Conservation (phyloP, 2,329 filamentous ascomycete genomes). For the Clonostachys byssicola region DNA sequence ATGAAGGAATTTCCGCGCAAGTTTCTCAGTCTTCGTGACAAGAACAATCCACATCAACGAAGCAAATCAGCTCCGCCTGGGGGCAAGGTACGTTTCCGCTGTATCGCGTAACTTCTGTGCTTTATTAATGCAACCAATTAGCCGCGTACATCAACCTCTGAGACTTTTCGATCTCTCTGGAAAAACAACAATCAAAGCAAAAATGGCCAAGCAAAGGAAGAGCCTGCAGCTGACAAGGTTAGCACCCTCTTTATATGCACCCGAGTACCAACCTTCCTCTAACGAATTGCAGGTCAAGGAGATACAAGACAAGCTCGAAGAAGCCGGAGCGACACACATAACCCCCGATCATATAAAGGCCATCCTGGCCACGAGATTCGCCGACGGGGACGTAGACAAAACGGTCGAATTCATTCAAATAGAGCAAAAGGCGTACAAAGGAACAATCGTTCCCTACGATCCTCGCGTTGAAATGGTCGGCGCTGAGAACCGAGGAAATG, state of each 20-base stretch:
- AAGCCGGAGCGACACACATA: constrained; percentile 39
- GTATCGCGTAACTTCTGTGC: background rate
- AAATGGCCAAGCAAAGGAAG: constrained; percentile 51
- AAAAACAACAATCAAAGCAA: constrained; percentile 20
- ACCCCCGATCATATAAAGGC: constrained; percentile 53
- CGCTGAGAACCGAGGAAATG: constrained; percentile 77
- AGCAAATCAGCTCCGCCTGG: constrained; percentile 51
- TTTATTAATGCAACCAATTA: too few relatives aligned
- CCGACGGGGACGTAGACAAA: constrained; percentile 66
- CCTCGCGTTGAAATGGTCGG: constrained; percentile 71
- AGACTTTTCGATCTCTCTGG: background rate
- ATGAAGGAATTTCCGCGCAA: constrained; percentile 58
- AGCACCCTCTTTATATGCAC: too few relatives aligned
- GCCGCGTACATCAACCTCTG: constrained; percentile 1
- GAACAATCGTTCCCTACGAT: constrained; percentile 72
- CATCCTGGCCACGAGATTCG: constrained; percentile 57
- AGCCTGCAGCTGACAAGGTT: constrained; percentile 15
- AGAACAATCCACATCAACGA: constrained; percentile 46
- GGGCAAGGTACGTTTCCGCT: constrained; percentile 37
- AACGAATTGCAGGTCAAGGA: constrained; percentile 29
- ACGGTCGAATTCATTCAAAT: constrained; percentile 74
- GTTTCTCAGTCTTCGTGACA: constrained; percentile 69
- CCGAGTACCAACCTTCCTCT: background rate
- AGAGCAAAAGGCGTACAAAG: constrained; percentile 76
- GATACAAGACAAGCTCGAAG: constrained; percentile 31